These are phyloP conservation scores for Epichloe glyceriae DNA, from an alignment of 2,329 filamentous ascomycete species.

Conservation along the genomic window DNA sequence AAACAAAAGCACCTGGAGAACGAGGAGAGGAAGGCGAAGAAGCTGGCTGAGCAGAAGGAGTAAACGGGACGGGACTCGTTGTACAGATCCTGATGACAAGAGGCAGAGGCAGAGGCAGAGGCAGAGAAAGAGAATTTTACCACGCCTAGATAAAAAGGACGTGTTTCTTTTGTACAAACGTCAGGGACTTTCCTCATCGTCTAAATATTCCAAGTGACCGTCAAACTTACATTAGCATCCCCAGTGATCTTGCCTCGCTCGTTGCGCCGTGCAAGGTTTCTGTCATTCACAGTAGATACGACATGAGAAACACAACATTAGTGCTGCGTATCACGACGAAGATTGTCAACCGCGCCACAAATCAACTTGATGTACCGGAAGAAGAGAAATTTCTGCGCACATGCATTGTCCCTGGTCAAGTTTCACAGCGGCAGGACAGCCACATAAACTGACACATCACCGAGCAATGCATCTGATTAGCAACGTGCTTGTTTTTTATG, in stretches of 20 bases:
- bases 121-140: not conserved
- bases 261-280: not conserved
- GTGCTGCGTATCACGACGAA: not conserved
- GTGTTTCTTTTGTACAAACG: not conserved
- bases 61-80: conserved; percentile 9
- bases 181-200: conserved; percentile 1
- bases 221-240: not conserved
- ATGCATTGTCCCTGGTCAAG: not conserved
- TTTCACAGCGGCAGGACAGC: not conserved
- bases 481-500: not conserved
- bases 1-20: conserved; percentile 38
- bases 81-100: not conserved
- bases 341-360: not conserved
- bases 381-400: not conserved
- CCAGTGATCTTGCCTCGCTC: not conserved
- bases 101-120: no score
- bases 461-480: not conserved
- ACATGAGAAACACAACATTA: not conserved
- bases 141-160: not conserved
- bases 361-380: no score
- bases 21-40: conserved; percentile 41
- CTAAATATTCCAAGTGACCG: no score
- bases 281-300: not conserved
- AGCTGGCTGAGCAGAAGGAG: conserved; percentile 28
- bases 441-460: not conserved